Evolutionary conservation across 2,329 filamentous ascomycete species (phyloP).

Genomic region (Colletotrichum costaricense): DNA sequence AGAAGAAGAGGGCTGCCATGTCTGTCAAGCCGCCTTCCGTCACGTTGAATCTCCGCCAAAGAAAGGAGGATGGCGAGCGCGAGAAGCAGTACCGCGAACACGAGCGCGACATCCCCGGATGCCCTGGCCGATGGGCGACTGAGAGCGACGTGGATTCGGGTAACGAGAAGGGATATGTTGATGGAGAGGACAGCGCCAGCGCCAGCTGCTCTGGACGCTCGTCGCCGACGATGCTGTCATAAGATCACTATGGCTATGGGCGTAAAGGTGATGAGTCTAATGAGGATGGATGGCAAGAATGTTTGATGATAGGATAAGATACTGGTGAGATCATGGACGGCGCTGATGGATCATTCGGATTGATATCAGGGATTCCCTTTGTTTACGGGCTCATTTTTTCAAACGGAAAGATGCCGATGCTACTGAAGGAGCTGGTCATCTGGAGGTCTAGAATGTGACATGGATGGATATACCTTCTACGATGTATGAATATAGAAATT

Average conservation of each 20-base stretch:
- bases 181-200: conserved; percentile 5
- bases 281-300: neutral
- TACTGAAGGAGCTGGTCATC: neutral
- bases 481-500: conserved; percentile 35
- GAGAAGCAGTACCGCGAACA: conserved; percentile 33
- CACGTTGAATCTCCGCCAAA: conserved; percentile 27
- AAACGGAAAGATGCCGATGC: neutral
- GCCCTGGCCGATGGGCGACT: conserved; percentile 33
- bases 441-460: conserved; percentile 28
- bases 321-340: neutral
- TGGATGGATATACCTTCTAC: conserved; percentile 32
- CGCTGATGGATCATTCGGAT: neutral
- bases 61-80: conserved; percentile 25
- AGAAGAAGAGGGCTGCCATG: conserved; percentile 21
- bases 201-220: conserved; percentile 29
- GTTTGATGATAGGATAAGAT: neutral
- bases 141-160: conserved; percentile 32
- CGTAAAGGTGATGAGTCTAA: neutral
- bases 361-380: conserved; percentile 26
- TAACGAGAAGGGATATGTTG: conserved; percentile 36
- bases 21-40: conserved; percentile 14
- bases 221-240: conserved; percentile 26
- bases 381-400: neutral
- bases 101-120: conserved; percentile 33
- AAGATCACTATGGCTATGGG: too few relatives aligned